phyloP scores from a whole-genome alignment of 805 yeast species.

The Starmerella apis region DNA sequence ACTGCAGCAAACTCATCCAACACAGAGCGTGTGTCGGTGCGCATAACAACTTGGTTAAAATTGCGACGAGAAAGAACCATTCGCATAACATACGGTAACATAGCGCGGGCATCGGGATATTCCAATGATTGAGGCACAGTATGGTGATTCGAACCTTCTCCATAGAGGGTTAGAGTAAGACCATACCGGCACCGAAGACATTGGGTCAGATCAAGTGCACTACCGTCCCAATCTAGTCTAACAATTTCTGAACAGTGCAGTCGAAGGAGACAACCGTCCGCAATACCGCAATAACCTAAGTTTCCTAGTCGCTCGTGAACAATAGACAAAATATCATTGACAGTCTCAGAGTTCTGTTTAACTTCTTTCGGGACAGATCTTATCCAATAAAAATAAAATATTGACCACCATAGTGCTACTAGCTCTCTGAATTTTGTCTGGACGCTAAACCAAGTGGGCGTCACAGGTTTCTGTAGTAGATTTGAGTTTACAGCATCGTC shows the following conservation, averaged over 20 bases:
- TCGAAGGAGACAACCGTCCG: constrained; percentile 51
- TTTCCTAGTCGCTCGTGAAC: constrained; percentile 68
- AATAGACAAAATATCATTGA: constrained; percentile 43
- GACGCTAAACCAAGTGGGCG: constrained; percentile 30
- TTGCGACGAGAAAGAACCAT: constrained; percentile 47
- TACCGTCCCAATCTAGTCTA: constrained; percentile 35
- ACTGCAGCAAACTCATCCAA: constrained; percentile 40
- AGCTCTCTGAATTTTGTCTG: constrained; percentile 28
- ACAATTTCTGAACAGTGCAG: constrained; percentile 48
- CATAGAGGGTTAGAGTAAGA: constrained; percentile 42
- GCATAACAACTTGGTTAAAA: constrained; percentile 49
- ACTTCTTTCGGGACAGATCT: constrained; percentile 22
- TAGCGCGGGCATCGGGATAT: constrained; percentile 33
- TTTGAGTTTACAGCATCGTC: constrained; percentile 32
- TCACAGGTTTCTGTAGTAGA: constrained; percentile 28
- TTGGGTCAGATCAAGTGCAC: constrained; percentile 66
- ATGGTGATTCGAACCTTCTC: constrained; percentile 58
- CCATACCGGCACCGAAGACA: constrained; percentile 71
- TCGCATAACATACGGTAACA: constrained; percentile 44
- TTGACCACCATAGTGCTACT: constrained; percentile 31
- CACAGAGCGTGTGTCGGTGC: constrained; percentile 56
- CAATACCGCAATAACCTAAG: constrained; percentile 56
- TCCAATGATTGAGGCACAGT: constrained; percentile 37
- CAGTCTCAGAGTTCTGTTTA: constrained; percentile 17
- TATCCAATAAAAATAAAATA: constrained; percentile 35